phyloP scores from a whole-genome alignment of 78 protist species.

The Guillardia theta region DNA sequence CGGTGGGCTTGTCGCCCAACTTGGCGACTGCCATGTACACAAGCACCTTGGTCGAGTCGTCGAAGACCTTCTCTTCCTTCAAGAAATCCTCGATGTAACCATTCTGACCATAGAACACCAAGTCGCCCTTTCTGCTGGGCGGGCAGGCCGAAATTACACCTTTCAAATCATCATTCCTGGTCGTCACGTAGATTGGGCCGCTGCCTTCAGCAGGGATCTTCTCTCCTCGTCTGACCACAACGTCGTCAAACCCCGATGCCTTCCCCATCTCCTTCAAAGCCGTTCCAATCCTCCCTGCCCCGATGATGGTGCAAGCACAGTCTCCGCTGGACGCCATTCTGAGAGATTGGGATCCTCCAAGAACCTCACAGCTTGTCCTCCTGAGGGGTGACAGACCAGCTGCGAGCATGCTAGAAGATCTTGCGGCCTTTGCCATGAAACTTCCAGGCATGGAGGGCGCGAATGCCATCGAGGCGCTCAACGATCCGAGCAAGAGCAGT shows the following conservation, averaged over 20 bases:
- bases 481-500: too few species aligned
- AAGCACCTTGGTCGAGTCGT: not conserved
- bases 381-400: too few species aligned
- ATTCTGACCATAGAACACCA: not conserved
- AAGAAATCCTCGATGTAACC: not conserved
- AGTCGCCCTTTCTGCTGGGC: not conserved
- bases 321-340: not conserved
- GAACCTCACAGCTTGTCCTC: too few species aligned
- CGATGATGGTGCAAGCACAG: not conserved
- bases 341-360: too few species aligned
- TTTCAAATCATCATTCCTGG: slow-evolving; percentile 51
- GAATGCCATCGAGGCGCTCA: too few species aligned
- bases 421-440: too few species aligned
- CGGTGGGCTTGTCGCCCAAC: slow-evolving; percentile 53
- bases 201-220: not conserved
- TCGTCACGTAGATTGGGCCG: slow-evolving; percentile 50
- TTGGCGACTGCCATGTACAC: slow-evolving; percentile 54
- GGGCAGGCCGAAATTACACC: not conserved
- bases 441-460: too few species aligned
- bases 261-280: not conserved
- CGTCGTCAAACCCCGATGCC: not conserved
- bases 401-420: too few species aligned
- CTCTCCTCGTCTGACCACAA: not conserved
- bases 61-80: not conserved
- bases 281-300: not conserved